phyloP scores from a whole-genome alignment of 129 eudicot species.

The Flaveria ramosissima region DNA sequence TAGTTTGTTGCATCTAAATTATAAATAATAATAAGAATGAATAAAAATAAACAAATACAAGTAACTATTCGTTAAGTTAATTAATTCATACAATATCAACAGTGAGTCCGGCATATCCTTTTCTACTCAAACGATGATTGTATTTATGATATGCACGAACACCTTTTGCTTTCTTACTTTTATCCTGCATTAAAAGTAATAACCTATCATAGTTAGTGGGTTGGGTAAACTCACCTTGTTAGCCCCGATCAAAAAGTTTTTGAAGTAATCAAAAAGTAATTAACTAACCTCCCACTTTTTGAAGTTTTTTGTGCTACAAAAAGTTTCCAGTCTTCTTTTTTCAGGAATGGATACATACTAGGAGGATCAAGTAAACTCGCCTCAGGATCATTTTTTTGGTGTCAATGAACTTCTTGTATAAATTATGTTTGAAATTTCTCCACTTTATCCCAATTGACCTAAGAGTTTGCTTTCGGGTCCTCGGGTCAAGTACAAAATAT shows the following conservation, averaged over 20 bases:
- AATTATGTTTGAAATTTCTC: no score
- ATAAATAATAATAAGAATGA: constrained; percentile 3
- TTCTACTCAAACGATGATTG: constrained; percentile 1
- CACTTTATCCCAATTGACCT: no score
- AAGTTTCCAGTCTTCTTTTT: not conserved
- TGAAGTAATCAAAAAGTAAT: not conserved
- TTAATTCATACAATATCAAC: not conserved
- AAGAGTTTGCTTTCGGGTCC: no score
- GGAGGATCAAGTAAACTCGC: not conserved
- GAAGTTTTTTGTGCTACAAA: not conserved
- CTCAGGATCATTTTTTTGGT: no score
- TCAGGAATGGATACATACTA: not conserved
- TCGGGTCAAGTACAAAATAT: no score
- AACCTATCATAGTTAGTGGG: not conserved
- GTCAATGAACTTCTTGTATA: no score
- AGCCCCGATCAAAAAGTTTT: no score
- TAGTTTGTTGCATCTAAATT: not conserved
- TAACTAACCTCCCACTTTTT: constrained; percentile 6
- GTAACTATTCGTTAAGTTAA: not conserved
- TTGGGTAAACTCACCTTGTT: no score
- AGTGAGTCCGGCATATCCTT: constrained; percentile 2
- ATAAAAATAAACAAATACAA: not conserved
- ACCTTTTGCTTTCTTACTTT: not conserved
- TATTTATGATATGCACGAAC: not conserved
- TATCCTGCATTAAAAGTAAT: not conserved